Conservation (phyloP, 2,329 filamentous ascomycete genomes). For the Elsinoe necatrix region DNA sequence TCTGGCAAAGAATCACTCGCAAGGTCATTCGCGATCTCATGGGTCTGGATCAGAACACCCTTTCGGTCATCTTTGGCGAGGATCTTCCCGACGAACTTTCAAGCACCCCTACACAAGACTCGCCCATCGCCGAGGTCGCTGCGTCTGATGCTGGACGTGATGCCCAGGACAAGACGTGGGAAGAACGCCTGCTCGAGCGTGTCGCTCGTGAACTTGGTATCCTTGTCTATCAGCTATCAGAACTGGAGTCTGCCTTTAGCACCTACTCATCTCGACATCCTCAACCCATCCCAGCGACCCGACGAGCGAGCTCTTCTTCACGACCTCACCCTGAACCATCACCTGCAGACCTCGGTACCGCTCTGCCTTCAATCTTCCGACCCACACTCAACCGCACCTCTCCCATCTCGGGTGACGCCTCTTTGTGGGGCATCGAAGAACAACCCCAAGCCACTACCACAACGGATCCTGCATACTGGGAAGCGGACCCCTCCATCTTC, state of each 20-base stretch:
- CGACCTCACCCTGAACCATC: constrained; percentile 24
- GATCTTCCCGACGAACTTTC: constrained; percentile 45
- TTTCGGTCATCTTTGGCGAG: constrained; percentile 84
- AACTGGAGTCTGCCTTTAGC: constrained; percentile 81
- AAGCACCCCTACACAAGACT: constrained; percentile 27
- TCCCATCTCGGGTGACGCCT: constrained; percentile 40
- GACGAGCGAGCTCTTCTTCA: constrained; percentile 7
- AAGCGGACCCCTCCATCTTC: constrained; percentile 80
- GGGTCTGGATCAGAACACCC: constrained; percentile 76
- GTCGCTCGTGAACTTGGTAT: constrained; percentile 81
- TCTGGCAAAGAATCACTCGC: constrained; percentile 74
- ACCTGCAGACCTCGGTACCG: constrained; percentile 20
- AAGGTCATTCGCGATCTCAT: constrained; percentile 83
- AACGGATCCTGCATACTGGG: constrained; percentile 50
- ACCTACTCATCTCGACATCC: constrained; percentile 54
- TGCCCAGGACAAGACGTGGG: constrained; percentile 48
- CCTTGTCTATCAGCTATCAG: constrained; percentile 72
- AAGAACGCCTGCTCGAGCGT: constrained; percentile 69
- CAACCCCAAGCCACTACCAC: constrained; percentile 36
- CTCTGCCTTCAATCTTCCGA: constrained; percentile 38
- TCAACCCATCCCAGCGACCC: constrained; percentile 19
- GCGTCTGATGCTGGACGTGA: constrained; percentile 29
- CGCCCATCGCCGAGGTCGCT: constrained; percentile 24
- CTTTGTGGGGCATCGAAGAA: constrained; percentile 60
- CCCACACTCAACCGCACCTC: constrained; percentile 37